A percentile compares a stretch with the other conserved stretches of the same genome.
Evolutionary conservation across 768 basidiomycete genomes (phyloP).

Genomic region (Grammothele lineata): DNA sequence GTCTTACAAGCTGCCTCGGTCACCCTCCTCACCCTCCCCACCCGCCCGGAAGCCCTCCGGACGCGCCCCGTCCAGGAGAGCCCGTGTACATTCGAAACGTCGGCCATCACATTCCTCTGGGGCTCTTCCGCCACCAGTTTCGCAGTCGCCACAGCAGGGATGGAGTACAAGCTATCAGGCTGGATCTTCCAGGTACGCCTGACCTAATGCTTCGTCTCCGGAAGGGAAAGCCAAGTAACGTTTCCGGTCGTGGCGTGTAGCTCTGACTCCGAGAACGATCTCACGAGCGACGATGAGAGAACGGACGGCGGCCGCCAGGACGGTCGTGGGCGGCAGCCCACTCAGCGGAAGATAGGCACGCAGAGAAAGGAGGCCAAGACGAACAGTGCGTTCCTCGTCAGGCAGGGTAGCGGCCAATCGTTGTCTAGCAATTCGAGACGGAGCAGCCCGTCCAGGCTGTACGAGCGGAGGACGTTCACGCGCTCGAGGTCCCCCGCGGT

Average conservation of each 20-base stretch:
- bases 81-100: slow-evolving; percentile 30
- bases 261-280: slow-evolving; percentile 20
- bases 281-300: slow-evolving; percentile 19
- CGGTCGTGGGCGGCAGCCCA: slow-evolving; percentile 18
- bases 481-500: slow-evolving; percentile 70
- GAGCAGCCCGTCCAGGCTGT: slow-evolving; percentile 29
- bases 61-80: slow-evolving; percentile 41
- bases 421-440: slow-evolving; percentile 37
- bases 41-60: slow-evolving; percentile 51
- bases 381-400: slow-evolving; percentile 6
- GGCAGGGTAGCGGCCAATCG: slow-evolving; percentile 8
- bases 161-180: slow-evolving; percentile 89
- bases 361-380: slow-evolving; percentile 7
- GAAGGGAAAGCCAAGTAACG: too few species aligned
- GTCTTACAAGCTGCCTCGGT: slow-evolving; percentile 66
- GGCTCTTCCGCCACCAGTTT: slow-evolving; percentile 22
- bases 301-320: slow-evolving; percentile 18
- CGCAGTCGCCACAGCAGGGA: slow-evolving; percentile 40
- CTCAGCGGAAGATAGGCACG: slow-evolving; percentile 11
- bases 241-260: too few species aligned
- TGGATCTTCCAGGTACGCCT: slow-evolving; percentile 69
- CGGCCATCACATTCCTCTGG: slow-evolving; percentile 29
- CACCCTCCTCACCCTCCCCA: slow-evolving; percentile 74
- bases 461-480: slow-evolving; percentile 48
- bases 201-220: too few species aligned